phyloP scores from a whole-genome alignment of 345 rosid species.

The Clarkia xantiana region DNA sequence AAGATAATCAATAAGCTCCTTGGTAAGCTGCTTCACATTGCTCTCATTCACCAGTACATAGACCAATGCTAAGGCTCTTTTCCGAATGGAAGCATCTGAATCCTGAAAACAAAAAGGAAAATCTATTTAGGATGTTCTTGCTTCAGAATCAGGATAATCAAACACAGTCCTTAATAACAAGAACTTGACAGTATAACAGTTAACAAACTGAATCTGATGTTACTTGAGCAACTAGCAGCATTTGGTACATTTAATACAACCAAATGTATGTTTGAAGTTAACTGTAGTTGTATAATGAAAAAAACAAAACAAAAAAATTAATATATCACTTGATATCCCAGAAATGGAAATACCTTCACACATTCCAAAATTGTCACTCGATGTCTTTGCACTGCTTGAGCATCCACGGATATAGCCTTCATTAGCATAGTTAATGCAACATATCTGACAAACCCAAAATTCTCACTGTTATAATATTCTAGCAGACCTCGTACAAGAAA shows the following conservation, averaged over 20 bases:
- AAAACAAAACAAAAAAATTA: not conserved
- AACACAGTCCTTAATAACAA: too few relatives aligned
- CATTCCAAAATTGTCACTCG: slow-evolving; percentile 93
- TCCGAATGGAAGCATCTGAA: slow-evolving; percentile 93
- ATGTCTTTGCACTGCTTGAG: slow-evolving; percentile 96
- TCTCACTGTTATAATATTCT: slow-evolving; percentile 6
- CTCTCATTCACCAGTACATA: slow-evolving; percentile 73
- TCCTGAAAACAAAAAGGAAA: slow-evolving; percentile 27
- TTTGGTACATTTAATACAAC: too few relatives aligned
- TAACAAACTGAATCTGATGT: too few relatives aligned
- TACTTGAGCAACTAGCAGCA: too few relatives aligned
- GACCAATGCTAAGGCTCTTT: slow-evolving; percentile 92
- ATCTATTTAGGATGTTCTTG: too few relatives aligned
- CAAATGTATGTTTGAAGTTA: not conserved
- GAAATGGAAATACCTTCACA: slow-evolving; percentile 57
- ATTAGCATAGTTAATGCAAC: slow-evolving; percentile 96
- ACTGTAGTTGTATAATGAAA: slow-evolving; percentile 6
- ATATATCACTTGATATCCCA: not conserved
- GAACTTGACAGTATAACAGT: too few relatives aligned
- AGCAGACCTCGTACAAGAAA: not conserved
- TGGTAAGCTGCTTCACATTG: slow-evolving; percentile 80
- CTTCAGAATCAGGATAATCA: too few relatives aligned
- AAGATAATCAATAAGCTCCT: slow-evolving; percentile 89
- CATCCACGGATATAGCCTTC: slow-evolving; percentile 80
- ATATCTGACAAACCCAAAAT: slow-evolving; percentile 37